These are phyloP conservation scores for Salmacisia buchloeana DNA, from an alignment of 1,284 basidiomycete genomes.

Conservation along the genomic window DNA sequence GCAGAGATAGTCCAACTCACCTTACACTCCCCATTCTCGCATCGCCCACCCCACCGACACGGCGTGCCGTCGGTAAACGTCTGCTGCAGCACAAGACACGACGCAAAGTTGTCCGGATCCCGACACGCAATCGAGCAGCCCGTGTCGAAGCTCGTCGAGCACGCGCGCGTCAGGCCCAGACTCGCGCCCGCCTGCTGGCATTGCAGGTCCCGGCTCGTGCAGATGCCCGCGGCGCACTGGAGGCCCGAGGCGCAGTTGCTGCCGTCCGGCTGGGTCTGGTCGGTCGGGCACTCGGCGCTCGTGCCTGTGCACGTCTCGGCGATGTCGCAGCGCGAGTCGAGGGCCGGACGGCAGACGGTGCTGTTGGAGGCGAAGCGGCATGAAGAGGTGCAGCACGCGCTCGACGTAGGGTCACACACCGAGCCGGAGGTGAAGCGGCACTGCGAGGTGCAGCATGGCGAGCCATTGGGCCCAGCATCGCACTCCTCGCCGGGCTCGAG, in stretches of 20 bases:
- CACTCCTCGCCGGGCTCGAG: slow-evolving; percentile 69
- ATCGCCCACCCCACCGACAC: slow-evolving; percentile 65
- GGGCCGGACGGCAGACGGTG: slow-evolving; percentile 65
- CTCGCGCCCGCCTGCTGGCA: slow-evolving; percentile 66
- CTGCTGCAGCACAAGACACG: slow-evolving; percentile 71
- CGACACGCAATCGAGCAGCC: slow-evolving; percentile 75
- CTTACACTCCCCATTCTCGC: slow-evolving; percentile 61
- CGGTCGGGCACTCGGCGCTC: slow-evolving; percentile 67
- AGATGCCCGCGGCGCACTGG: slow-evolving; percentile 72
- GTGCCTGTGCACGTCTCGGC: slow-evolving; percentile 75
- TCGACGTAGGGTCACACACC: slow-evolving; percentile 73
- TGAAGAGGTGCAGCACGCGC: slow-evolving; percentile 67
- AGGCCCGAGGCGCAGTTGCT: slow-evolving; percentile 55
- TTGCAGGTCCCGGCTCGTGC: slow-evolving; percentile 73
- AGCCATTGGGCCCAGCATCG: slow-evolving; percentile 70
- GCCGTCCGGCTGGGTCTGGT: slow-evolving; percentile 66
- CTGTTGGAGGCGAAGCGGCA: slow-evolving; percentile 66
- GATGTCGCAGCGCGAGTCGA: slow-evolving; percentile 67
- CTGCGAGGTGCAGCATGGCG: slow-evolving; percentile 66
- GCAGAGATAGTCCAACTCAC: background rate
- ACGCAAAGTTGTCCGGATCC: slow-evolving; percentile 59
- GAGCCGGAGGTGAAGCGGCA: slow-evolving; percentile 71
- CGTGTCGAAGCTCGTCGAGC: slow-evolving; percentile 57
- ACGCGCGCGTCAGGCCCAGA: slow-evolving; percentile 64
- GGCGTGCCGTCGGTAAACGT: slow-evolving; percentile 76